phyloP scores from a whole-genome alignment of 2,329 filamentous ascomycete genomes.

The Penicillium sp. region DNA sequence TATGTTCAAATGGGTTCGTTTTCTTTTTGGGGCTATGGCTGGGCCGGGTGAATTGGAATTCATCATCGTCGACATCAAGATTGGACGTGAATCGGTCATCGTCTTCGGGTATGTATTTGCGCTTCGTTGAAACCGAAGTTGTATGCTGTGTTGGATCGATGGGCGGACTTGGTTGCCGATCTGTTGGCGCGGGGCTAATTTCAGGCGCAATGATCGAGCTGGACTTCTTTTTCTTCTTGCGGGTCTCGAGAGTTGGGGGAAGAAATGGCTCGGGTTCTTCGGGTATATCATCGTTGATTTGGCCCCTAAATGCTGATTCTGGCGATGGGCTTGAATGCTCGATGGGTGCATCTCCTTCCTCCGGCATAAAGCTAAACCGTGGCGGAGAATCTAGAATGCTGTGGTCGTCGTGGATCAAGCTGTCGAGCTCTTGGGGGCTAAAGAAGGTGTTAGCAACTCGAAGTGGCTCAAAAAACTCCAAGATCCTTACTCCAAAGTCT shows the following conservation, averaged over 20 bases:
- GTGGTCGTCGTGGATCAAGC: slow-evolving; percentile 25
- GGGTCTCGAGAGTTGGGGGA: slow-evolving; percentile 34
- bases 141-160: slow-evolving; percentile 23
- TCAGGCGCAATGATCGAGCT: neutral
- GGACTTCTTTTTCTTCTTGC: slow-evolving; percentile 28
- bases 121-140: slow-evolving; percentile 55
- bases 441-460: neutral
- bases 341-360: slow-evolving; percentile 29
- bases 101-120: slow-evolving; percentile 56
- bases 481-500: slow-evolving; percentile 53
- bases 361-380: slow-evolving; percentile 3
- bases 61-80: slow-evolving; percentile 26
- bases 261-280: slow-evolving; percentile 18
- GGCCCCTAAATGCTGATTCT: slow-evolving; percentile 2
- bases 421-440: slow-evolving; percentile 39
- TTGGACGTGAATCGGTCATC: slow-evolving; percentile 36
- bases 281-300: neutral
- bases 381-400: slow-evolving; percentile 29
- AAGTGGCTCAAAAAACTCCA: neutral
- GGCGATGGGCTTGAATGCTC: slow-evolving; percentile 23
- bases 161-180: slow-evolving; percentile 1
- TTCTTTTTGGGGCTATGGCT: slow-evolving; percentile 18
- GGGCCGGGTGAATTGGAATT: slow-evolving; percentile 36
- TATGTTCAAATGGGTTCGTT: slow-evolving; percentile 7
- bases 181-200: neutral